Evolutionary conservation across 306 rosid genomes (phyloP), one percentile per base, ranked within the genome.

Genomic region (Carpinus fangiana): DNA sequence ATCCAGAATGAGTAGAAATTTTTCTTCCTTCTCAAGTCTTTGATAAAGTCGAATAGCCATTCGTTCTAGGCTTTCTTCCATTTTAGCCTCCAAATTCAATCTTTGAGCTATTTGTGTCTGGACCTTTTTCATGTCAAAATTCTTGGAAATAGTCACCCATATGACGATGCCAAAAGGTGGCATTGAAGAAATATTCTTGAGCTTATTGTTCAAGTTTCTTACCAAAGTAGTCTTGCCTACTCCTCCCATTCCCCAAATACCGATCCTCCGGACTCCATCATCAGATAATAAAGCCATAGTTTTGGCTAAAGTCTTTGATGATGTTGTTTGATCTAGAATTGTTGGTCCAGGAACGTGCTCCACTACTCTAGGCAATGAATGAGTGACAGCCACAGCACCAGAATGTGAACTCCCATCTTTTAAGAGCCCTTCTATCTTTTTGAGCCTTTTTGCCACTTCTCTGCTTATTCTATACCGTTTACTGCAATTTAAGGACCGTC

Each of bases 221-320:
- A 74, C 79, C 26, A 80, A 75, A 0, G 79, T 56, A 68, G 83
- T 74, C 48, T 80, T 80, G 23, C 79, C 79, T 8, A 77, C 61
- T 14, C 79, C 79, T 12, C 83, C 76, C 55, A 56, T 69, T 36
- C 79, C 83, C 73, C 66, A 80, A 23, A 80, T 56, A 56, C 72
- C 70, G 74, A 74, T 68, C 54, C 21, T 68, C 0, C 20, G 8
- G 46, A 68, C 4, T 2, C 43, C 41, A 56, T 74, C 21, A 20
- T 56, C 79, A 23, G 20, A 43, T 54, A 80, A 59, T 5, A 57
- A 17, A 31, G 17, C 38, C 83, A 31, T 67, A 5, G 26, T 68
- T 59, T 68, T 36, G 70, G 79, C 65, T 68, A 50, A 7, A 67
- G 21, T 41, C 14, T 68, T 60, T 56, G 70, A 50, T 60, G 71